These are phyloP conservation scores for Paramecium octaurelia DNA, from an alignment of 73 alveolate genomes.

Conservation along the genomic window DNA sequence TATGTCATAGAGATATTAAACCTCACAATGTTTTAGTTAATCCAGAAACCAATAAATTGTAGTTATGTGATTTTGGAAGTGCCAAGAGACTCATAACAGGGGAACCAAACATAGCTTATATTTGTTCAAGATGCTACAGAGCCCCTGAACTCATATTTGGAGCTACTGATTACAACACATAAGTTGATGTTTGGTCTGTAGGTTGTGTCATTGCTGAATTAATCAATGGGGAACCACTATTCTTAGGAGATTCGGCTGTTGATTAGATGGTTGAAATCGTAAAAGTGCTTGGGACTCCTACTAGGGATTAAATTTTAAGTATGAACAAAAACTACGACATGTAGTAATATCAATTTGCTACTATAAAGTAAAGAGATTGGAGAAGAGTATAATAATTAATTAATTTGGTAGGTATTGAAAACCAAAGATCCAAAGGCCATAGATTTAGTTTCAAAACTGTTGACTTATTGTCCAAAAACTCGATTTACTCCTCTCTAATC, in stretches of 20 bases:
- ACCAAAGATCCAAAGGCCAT: constrained; percentile 68
- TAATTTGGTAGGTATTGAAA: constrained; percentile 12
- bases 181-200: constrained; percentile 79
- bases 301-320: constrained; percentile 67
- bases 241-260: constrained; percentile 81
- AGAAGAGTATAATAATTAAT: background rate
- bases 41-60: constrained; percentile 71
- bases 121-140: constrained; percentile 80
- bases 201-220: constrained; percentile 82
- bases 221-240: constrained; percentile 79
- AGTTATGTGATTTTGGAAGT: constrained; percentile 85
- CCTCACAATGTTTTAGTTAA: constrained; percentile 79
- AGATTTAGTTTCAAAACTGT: constrained; percentile 70
- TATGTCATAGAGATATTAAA: constrained; percentile 86
- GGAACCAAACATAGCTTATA: constrained; percentile 77
- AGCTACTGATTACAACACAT: constrained; percentile 72
- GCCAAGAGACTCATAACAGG: constrained; percentile 71
- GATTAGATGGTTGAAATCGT: constrained; percentile 84
- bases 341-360: background rate
- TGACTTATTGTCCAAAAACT: constrained; percentile 74
- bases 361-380: constrained; percentile 57
- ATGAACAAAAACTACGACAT: constrained; percentile 78
- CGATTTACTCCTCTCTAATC: constrained; percentile 73
- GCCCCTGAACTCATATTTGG: constrained; percentile 86
- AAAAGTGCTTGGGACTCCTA: constrained; percentile 86